A percentile compares a stretch with the other conserved stretches of the same genome.
These are phyloP conservation scores for Trifolium fragiferum DNA, from an alignment of 306 rosid genomes.

Conservation along the genomic window DNA sequence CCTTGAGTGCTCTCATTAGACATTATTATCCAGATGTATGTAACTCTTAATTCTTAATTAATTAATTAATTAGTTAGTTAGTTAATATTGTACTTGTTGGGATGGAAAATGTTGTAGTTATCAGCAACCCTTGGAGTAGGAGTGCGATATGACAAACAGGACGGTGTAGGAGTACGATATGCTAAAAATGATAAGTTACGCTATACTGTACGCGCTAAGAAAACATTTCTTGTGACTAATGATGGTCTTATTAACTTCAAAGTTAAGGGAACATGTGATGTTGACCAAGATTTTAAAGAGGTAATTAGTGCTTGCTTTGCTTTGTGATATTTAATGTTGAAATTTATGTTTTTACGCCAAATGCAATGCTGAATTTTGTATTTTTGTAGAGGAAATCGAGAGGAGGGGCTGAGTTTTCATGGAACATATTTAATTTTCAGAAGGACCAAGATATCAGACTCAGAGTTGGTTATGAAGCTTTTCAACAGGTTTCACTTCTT, in stretches of 20 bases:
- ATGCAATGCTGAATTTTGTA: background rate
- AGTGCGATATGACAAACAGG: slow-evolving; percentile 58
- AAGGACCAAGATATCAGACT: slow-evolving; percentile 86
- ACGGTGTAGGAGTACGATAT: slow-evolving; percentile 61
- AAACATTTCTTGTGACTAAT: slow-evolving; percentile 66
- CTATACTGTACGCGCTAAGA: slow-evolving; percentile 69
- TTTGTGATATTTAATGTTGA: too few species aligned
- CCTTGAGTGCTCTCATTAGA: slow-evolving; percentile 55
- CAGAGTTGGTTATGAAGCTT: slow-evolving; percentile 76
- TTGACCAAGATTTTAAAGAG: slow-evolving; percentile 73
- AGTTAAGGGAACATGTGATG: slow-evolving; percentile 72
- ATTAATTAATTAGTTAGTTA: background rate
- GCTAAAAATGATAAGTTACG: slow-evolving; percentile 63
- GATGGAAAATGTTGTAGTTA: slow-evolving; percentile 46
- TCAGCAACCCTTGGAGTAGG: slow-evolving; percentile 82
- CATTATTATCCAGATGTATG: slow-evolving; percentile 77
- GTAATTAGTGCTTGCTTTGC: slow-evolving; percentile 21
- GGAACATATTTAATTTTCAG: slow-evolving; percentile 75
- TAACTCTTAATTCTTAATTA: background rate
- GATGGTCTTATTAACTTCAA: slow-evolving; percentile 60
- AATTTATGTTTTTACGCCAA: too few species aligned
- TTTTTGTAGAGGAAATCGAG: slow-evolving; percentile 60
- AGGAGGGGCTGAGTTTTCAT: slow-evolving; percentile 83
- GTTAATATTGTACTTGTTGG: background rate
- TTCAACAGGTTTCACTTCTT: slow-evolving; percentile 58